Evolutionary conservation across 768 basidiomycete genomes (phyloP).

Genomic region (Mycena chlorophos): DNA sequence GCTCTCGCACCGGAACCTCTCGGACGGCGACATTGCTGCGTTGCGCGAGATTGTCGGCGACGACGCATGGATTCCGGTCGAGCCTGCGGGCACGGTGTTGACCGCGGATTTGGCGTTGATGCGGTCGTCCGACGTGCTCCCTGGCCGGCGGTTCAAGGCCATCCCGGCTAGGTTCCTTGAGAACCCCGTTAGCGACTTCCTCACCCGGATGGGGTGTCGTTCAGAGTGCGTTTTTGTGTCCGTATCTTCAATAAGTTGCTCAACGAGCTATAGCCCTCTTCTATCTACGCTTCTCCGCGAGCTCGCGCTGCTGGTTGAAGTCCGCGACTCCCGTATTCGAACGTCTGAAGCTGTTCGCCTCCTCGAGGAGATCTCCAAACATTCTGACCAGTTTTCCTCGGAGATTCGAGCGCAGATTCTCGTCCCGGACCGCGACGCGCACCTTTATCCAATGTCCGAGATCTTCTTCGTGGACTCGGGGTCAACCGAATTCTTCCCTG

Average conservation of each 20-base stretch:
- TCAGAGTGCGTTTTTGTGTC: neutral
- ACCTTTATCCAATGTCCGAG: slow-evolving; percentile 4
- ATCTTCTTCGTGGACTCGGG: slow-evolving; percentile 8
- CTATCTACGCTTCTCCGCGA: slow-evolving; percentile 14
- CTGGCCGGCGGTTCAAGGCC: slow-evolving; percentile 10
- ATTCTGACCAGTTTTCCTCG: neutral
- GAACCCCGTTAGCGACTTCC: slow-evolving; percentile 1
- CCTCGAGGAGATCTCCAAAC: slow-evolving; percentile 1
- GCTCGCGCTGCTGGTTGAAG: slow-evolving; percentile 1
- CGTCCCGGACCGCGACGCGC: slow-evolving; percentile 11
- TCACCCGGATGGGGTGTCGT: slow-evolving; percentile 15
- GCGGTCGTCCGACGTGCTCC: neutral
- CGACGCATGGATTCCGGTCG: slow-evolving; percentile 16
- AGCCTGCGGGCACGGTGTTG: neutral
- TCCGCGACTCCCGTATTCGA: neutral
- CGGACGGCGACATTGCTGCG: slow-evolving; percentile 1
- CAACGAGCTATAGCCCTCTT: slow-evolving; percentile 13
- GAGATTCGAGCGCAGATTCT: slow-evolving; percentile 1
- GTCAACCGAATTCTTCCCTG: slow-evolving; percentile 10
- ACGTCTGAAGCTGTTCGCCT: neutral
- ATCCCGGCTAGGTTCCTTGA: slow-evolving; percentile 5
- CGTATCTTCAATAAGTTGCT: neutral
- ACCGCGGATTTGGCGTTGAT: slow-evolving; percentile 10
- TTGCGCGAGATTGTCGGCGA: slow-evolving; percentile 4
- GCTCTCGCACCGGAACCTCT: slow-evolving; percentile 8